Base-by-base conservation (phyloP, 768 basidiomycete genomes). In the Rhodocollybia butyracea region DNA sequence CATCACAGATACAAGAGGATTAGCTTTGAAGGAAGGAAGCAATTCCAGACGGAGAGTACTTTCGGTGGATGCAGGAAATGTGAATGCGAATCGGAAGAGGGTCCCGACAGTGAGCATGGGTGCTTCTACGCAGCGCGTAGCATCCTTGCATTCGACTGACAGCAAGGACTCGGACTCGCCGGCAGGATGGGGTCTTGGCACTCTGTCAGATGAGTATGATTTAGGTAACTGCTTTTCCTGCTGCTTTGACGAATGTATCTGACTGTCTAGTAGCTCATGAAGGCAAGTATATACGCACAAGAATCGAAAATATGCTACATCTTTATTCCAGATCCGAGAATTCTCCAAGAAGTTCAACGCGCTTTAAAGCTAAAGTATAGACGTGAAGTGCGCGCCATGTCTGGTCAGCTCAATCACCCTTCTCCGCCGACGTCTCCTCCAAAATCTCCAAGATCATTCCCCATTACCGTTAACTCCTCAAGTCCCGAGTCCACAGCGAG, bases 331-430 rank as follows among this genome's bases (percentile, higher is more conserved):
- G 89, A 92, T 71, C 87, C 89, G n/a, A 78, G 78, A 60, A 86
- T 92, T 58, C 66, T 91, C 51, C 88, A 87, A 66, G 90, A 91
- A 59, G 88, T 92, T 5, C 87, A 91, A 60, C 82, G 83, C 51
- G 89, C 88, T 5, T 64, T 92, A 29, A 83, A 81, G 55, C 70
- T 89, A 50, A 90, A 91, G 67, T 85, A 88, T 26, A 78, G 85
- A 46, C 81, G 88, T 26, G 89, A 90, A 61, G 87, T 87, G 48
- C 83, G 88, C 39, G 64, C 81, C 29, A 70, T 70, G 57, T 63
- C 72, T 6, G 52, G 57, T 19, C 56, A 64, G 56, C 63, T 30
- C 60, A 61, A 53, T 65, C 63, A 1, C 58, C 58, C 48, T 40
- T 56, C 55, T 48, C 31, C 46, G 19, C 31, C 48, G 4, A 22